Base-by-base conservation (phyloP, 2,329 filamentous ascomycete genomes). In the Alternaria panax region DNA sequence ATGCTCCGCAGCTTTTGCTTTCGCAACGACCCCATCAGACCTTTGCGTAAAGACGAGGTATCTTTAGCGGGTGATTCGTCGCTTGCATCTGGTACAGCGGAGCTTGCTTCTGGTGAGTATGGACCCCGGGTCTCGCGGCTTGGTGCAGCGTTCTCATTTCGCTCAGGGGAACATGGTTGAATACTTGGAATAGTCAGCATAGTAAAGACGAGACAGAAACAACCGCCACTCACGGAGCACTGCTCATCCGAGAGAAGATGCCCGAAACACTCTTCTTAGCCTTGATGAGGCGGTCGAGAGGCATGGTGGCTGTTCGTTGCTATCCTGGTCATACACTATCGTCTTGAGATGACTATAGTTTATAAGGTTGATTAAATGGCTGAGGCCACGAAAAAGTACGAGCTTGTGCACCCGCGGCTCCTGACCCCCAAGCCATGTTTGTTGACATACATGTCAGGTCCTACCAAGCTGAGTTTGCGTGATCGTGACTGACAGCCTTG, bases 261-360 rank as follows among this genome's bases (percentile, higher is more conserved):
- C 68, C 70, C 6, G 72, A 68, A 38, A 75, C 57, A 43, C 74
- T 75, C 62, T 72, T 74, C 55, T 69, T 76, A 12, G 69, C 68
- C 51, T 65, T 64, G 42, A 74, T 50, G 20, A 76, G 63, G 36
- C 65, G 68, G 54, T 69, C 70, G 34, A 76, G 57, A 42, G 61
- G 65, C 69, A 71, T 77, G 54, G 43, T 57, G 60, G 56, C 47
- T 66, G 36, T 53, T 57, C 60, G 62, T 22, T 59, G 43, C 36
- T 64, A 59, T 42, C 32, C 46, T 41, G 34, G 45, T 24, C 24
- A 54, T 41, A 32, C 43, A 52, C 43, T 30, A 25, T 38, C 42
- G 25, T 25, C 20, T 51, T 27, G 51, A 30, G 32, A 42, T 25
- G 32, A n/a, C 25, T 30, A 52, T 18, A 30, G 42, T 32, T 30